Evolutionary conservation across 805 yeast species (phyloP), one percentile per base, ranked within the genome.

Genomic region (Millerozyma acaciae): DNA sequence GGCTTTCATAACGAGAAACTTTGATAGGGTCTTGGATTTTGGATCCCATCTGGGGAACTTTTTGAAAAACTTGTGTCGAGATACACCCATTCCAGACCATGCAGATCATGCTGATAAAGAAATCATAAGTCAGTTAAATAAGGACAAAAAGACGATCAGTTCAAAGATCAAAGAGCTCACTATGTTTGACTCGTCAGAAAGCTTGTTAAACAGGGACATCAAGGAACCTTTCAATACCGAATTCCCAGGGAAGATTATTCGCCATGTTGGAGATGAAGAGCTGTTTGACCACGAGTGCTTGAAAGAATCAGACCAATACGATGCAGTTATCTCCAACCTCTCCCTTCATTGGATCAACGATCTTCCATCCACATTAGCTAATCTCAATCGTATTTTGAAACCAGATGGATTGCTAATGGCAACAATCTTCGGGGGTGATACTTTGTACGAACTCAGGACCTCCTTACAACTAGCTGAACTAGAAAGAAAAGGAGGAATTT

Each of bases 291-390:
- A 70, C 39, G 64, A 63, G 3, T 50, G 53, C 9, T 55, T 78
- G 18, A 21, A 40, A 26, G 48, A 48, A 33, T 44, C 60, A 6
- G 58, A 66, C 33, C 57, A 66, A 13, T 82, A 71, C 48, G 89
- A 84, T 52, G 83, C 87, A 3, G 83, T 85, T 2, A 53, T 86
- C 3, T 79, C 88, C 2, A 84, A 83, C 51, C 55, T 84, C 43
- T 72, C 84, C 15, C 51, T 86, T 51, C 95, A 86, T 55, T 86
- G 95, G 95, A 77, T 84, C 38, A 86, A 86, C 48, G 89, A 86
- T 46, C 67, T 86, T n/a, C 95, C 95, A 0, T 64, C 68, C 1
- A 73, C 76, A 2, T 67, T 85, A 32, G 54, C 57, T 12, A 68
- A 74, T 38, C 69, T 85, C 44, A 75, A 78, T 50, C 50, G 59